Evolutionary conservation across 2,329 filamentous ascomycete species (phyloP).

Genomic region (Verticillium dahliae): DNA sequence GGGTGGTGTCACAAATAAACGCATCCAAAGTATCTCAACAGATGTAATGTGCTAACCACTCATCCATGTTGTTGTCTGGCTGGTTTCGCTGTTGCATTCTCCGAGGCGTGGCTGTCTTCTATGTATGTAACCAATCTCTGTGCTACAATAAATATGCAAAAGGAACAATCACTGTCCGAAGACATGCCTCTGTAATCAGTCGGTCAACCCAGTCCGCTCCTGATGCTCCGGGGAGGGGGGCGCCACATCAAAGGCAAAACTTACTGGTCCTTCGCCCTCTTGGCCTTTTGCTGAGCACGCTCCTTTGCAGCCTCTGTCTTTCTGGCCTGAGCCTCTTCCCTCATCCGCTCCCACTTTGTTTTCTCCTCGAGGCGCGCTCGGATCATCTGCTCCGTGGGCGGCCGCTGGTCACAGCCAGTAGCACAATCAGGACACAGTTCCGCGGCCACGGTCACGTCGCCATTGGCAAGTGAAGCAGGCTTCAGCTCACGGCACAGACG

Average conservation of each 20-base stretch:
- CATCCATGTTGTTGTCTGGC: too few species aligned
- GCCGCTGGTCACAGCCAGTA: background rate
- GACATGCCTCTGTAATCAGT: too few species aligned
- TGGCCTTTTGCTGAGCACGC: background rate
- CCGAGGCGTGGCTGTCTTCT: too few species aligned
- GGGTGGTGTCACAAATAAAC: too few species aligned
- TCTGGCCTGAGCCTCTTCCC: background rate
- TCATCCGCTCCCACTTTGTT: background rate
- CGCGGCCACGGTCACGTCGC: background rate
- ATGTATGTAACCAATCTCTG: too few species aligned
- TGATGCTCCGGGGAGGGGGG: too few species aligned
- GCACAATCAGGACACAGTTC: background rate
- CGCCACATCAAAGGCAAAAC: background rate
- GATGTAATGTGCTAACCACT: too few species aligned
- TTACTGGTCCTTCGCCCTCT: background rate
- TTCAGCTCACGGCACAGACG: background rate
- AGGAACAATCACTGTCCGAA: too few species aligned
- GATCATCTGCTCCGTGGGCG: background rate
- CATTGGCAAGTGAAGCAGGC: background rate
- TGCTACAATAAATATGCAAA: too few species aligned
- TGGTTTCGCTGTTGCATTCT: too few species aligned
- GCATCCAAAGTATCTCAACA: too few species aligned
- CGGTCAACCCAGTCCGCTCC: too few species aligned
- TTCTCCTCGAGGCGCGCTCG: background rate
- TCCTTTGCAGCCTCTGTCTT: background rate